These are phyloP conservation scores for Lactifluus hygrophoroides DNA, from an alignment of 768 basidiomycete species.

Conservation along the genomic window DNA sequence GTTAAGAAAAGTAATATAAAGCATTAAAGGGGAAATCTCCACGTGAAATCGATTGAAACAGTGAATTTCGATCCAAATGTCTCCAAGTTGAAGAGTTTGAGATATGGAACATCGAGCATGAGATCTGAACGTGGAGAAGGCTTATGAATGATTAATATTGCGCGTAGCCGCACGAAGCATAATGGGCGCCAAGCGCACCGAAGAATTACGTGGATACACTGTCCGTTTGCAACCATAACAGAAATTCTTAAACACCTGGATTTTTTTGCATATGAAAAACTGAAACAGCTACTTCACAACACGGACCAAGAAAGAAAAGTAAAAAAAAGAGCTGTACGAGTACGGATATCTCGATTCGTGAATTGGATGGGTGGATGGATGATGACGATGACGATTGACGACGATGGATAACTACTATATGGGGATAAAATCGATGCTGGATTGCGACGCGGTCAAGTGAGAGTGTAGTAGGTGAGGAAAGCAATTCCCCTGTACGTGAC, in stretches of 20 bases:
- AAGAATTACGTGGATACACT: too few species aligned
- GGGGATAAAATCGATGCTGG: not conserved
- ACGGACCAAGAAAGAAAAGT: not conserved
- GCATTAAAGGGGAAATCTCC: too few species aligned
- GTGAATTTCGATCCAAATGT: too few species aligned
- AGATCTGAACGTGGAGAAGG: too few species aligned
- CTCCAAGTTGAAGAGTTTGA: too few species aligned
- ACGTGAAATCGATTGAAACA: too few species aligned
- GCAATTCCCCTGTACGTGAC: not conserved
- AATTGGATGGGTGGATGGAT: not conserved
- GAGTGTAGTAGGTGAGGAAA: not conserved
- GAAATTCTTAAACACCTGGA: not conserved
- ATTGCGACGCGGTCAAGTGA: not conserved
- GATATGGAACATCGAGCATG: too few species aligned
- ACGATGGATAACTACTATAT: not conserved
- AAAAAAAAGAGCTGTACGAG: conserved; percentile 5
- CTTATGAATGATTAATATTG: too few species aligned
- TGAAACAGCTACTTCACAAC: conserved; percentile 14
- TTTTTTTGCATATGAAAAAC: not conserved
- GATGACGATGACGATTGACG: not conserved
- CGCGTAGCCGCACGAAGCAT: too few species aligned
- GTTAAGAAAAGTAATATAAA: too few species aligned
- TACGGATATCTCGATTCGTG: not conserved
- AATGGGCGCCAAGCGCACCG: too few species aligned
- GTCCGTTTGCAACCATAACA: too few species aligned